phyloP scores from a whole-genome alignment of 192 early-diverging fungal species.

The Backusella mclennaniae region DNA sequence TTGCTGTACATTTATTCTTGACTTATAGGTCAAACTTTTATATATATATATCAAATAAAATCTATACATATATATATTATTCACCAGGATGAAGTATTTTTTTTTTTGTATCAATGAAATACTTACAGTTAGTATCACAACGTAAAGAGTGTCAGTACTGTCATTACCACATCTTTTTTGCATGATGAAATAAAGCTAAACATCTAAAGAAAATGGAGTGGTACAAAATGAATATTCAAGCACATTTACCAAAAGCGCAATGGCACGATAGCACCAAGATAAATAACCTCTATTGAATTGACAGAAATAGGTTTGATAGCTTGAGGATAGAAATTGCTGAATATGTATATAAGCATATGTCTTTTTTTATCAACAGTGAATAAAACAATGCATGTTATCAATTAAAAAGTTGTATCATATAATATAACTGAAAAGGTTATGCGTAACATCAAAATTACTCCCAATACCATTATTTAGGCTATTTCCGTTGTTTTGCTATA shows the following conservation, averaged over 20 bases:
- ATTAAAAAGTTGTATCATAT: neutral
- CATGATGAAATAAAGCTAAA: neutral
- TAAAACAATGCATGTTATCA: neutral
- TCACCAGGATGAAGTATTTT: neutral
- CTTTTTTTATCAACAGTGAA: neutral
- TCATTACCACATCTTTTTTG: neutral
- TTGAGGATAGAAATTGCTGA: neutral
- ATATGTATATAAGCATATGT: neutral
- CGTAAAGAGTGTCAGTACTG: neutral
- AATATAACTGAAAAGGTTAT: neutral
- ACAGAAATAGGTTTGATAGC: neutral
- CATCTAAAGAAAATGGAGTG: neutral
- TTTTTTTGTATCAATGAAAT: neutral
- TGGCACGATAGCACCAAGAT: neutral
- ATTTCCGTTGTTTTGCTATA: neutral
- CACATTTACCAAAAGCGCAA: neutral
- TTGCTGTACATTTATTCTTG: neutral
- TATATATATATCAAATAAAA: conserved; percentile 6
- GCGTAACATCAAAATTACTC: neutral
- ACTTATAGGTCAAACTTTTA: neutral
- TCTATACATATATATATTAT: neutral
- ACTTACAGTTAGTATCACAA: neutral
- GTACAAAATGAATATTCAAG: neutral
- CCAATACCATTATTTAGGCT: neutral
- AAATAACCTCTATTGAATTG: neutral